Base-by-base conservation (phyloP, 352 stramenopile genomes). In the Achlya hypogyna region DNA sequence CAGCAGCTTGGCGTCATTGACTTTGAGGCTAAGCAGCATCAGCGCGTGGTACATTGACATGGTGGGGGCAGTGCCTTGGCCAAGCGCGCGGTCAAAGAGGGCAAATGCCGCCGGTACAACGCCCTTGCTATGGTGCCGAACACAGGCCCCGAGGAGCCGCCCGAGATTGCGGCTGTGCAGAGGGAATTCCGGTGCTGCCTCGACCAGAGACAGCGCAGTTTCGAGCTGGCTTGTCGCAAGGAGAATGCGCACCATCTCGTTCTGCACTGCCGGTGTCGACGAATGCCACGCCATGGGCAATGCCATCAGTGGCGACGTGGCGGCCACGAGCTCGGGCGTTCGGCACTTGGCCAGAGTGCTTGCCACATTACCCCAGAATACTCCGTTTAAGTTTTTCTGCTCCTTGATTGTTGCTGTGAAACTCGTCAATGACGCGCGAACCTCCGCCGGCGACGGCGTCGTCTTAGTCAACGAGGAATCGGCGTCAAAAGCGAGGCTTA, bases 21-120 rank as follows among this genome's bases (percentile, higher is more conserved):
- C 72, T 1, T 74, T 69, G 1, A 74, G 79, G 22, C 74, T 78
- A 16, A 89, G 72, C 52, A 75, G 71, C 1, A 93, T 71, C 42
- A 93, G 72, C 53, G 79, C 74, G 53, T 74, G 78, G 65, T 82
- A 91, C 16, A 91, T 81, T 4, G 60, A 70, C 40, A 87, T 53
- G 45, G 88, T 91, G 12, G 83, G 82, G 67, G 88, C 88, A 20
- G 81, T 88, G 12, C 79, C 81, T 14, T 79, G 75, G 25, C 75
- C 63, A 16, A 86, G 53, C 0, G 81, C 80, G 1, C 70, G 69
- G 18, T 87, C 72, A 38, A 87, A 91, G 47, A 93, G 65, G 40
- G 77, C 65, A 66, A 87, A 86, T 25, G 77, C 85, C 23, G 40
- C 38, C 4, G 12, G 4, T 22, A 38, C n/a, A 10, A 38, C 23